These are phyloP conservation scores for baker's yeast (Saccharomyces cerevisiae) DNA, from an alignment of 805 yeast species.

Conservation along the genomic window DNA sequence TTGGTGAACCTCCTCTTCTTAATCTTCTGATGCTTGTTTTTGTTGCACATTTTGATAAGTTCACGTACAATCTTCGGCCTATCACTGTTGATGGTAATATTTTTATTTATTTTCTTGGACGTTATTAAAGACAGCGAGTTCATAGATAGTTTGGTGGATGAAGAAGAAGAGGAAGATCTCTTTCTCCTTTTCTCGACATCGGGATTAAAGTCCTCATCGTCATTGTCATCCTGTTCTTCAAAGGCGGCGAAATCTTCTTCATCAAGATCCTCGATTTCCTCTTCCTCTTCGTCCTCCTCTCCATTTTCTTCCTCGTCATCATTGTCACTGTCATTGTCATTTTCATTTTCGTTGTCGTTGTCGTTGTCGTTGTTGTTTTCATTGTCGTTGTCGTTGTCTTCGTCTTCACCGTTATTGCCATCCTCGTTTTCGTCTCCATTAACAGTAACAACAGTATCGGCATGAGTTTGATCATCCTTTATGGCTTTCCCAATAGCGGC, in stretches of 20 bases:
- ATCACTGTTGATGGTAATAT: constrained; percentile 21
- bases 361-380: constrained; percentile 6
- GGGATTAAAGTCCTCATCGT: constrained; percentile 20
- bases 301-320: constrained; percentile 7
- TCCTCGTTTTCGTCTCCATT: constrained; percentile 3
- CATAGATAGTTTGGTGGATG: background rate
- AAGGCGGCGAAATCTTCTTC: constrained; percentile 4
- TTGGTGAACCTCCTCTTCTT: constrained; percentile 30
- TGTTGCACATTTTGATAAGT: constrained; percentile 24
- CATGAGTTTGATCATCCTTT: constrained; percentile 2
- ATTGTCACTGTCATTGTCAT: constrained; percentile 7
- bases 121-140: background rate
- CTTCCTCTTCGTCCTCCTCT: constrained; percentile 7
- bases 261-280: constrained; percentile 1
- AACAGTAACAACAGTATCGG: background rate
- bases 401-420: background rate
- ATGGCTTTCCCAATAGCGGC: background rate
- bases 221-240: constrained; percentile 4
- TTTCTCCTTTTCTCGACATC: constrained; percentile 11
- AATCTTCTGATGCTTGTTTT: constrained; percentile 21
- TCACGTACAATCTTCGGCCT: constrained; percentile 23
- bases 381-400: constrained; percentile 6
- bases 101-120: constrained; percentile 2
- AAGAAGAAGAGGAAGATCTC: constrained; percentile 3
- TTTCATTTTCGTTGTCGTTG: constrained; percentile 5